Base-by-base conservation (phyloP, 2,329 filamentous ascomycete genomes). In the Talaromyces sp. region DNA sequence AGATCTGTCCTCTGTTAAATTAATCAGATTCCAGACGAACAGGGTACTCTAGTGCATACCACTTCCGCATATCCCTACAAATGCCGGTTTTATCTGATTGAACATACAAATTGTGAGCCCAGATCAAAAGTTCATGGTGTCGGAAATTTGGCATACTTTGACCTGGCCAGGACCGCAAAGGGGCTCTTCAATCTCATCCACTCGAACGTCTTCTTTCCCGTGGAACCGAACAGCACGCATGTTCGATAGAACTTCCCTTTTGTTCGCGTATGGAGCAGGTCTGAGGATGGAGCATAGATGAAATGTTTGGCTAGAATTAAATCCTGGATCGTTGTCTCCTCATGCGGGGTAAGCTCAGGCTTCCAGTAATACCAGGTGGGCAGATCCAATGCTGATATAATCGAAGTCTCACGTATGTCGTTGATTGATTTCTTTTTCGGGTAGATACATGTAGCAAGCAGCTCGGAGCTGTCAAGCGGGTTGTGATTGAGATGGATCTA, bases 111-210 rank as follows among this genome's bases (percentile, higher is more conserved):
- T 46, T 36, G 14, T 29, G 41, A 54, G 42, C n/a, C 4, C 36
- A 10, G 16, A 16, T 39, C 13, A 8, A 17, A 27, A 27, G 24
- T 17, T 20, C 7, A 43, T 22, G 33, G 16, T 16, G 51, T 52
- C 29, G 56, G n/a, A 45, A 54, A 56, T 52, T 11, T 24, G 17
- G 29, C 45, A 47, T 45, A 65, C 63, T 59, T 73, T 73, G 58
- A 87, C 75, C 65, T 86, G 78, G 2, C 79, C 80, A 8, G 76
- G 68, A 4, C 75, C 71, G 50, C 81, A 79, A 39, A 57, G 36
- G 1, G 69, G 69, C 52, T 71, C 70, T 19, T 67, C 59, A 13
- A 74, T 60, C 47, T 72, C 62, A 30, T 71, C 69, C 20, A 75
- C 49, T 10, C 71, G 68, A 50, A 73, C 58, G 55, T 75, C 71